These are phyloP conservation scores for Nemania abortiva DNA, from an alignment of 2,329 filamentous ascomycete genomes.

Conservation along the genomic window DNA sequence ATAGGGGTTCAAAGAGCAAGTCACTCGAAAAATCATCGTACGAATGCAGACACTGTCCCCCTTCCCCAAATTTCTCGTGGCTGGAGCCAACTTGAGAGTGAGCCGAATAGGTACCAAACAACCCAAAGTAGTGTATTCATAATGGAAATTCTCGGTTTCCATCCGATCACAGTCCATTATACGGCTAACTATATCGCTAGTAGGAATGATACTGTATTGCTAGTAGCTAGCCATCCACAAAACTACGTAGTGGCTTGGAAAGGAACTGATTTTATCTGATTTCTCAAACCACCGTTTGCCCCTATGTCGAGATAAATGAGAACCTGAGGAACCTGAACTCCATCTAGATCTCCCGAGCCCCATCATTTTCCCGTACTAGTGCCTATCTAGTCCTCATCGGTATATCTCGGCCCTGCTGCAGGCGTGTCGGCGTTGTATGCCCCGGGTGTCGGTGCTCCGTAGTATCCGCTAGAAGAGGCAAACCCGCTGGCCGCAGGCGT, in stretches of 20 bases:
- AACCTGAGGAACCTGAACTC: slow-evolving; percentile 12
- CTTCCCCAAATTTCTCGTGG: too few species aligned
- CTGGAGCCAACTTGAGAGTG: too few species aligned
- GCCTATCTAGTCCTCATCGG: slow-evolving; percentile 48
- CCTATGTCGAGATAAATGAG: neutral
- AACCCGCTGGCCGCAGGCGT: slow-evolving; percentile 75
- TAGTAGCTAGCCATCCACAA: neutral
- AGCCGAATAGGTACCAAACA: too few species aligned
- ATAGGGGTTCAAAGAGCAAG: too few species aligned
- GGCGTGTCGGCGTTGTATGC: slow-evolving; percentile 52
- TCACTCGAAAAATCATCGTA: too few species aligned
- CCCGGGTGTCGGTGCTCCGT: slow-evolving; percentile 55
- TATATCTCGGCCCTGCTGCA: slow-evolving; percentile 50
- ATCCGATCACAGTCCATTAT: neutral
- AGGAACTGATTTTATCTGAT: neutral
- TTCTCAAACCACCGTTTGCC: neutral
- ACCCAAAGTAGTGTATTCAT: neutral
- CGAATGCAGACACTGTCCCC: too few species aligned
- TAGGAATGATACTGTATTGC: neutral
- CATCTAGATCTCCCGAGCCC: slow-evolving; percentile 24
- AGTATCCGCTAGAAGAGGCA: slow-evolving; percentile 60
- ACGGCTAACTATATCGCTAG: neutral
- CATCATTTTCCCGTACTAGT: slow-evolving; percentile 31
- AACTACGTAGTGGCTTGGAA: neutral
- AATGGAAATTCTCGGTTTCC: neutral